Evolutionary conservation across 345 rosid genomes (phyloP).

Genomic region (Rhodomyrtus tomentosa): DNA sequence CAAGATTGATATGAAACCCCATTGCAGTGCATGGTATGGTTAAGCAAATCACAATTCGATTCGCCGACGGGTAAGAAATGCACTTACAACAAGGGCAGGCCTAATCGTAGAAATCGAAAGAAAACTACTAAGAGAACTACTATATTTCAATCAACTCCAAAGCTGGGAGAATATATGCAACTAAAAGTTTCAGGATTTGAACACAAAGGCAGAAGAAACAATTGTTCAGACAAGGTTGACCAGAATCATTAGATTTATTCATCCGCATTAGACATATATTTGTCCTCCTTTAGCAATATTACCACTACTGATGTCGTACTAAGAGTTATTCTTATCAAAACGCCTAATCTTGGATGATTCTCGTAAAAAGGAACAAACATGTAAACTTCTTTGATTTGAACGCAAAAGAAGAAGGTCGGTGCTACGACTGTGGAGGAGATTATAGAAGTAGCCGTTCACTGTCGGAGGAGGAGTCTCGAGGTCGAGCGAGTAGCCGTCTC

Average conservation of each 20-base stretch:
- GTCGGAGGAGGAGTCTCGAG: not conserved
- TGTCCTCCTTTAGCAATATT: too few species aligned
- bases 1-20: too few species aligned
- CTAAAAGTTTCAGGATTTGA: not conserved
- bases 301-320: too few species aligned
- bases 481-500: not conserved
- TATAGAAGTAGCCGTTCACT: not conserved
- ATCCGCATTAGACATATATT: too few species aligned
- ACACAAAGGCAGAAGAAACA: too few species aligned
- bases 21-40: not conserved
- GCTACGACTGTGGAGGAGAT: not conserved
- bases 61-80: not conserved
- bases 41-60: not conserved
- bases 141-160: not conserved
- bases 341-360: too few species aligned
- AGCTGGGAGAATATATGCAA: not conserved
- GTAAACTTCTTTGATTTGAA: too few species aligned
- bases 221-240: too few species aligned
- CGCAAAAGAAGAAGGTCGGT: not conserved
- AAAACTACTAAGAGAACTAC: not conserved
- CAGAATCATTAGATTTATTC: too few species aligned
- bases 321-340: too few species aligned
- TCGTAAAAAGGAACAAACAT: too few species aligned
- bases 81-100: not conserved
- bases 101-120: not conserved